Conservation (phyloP, 345 rosid genomes). For the Pistacia integerrima region DNA sequence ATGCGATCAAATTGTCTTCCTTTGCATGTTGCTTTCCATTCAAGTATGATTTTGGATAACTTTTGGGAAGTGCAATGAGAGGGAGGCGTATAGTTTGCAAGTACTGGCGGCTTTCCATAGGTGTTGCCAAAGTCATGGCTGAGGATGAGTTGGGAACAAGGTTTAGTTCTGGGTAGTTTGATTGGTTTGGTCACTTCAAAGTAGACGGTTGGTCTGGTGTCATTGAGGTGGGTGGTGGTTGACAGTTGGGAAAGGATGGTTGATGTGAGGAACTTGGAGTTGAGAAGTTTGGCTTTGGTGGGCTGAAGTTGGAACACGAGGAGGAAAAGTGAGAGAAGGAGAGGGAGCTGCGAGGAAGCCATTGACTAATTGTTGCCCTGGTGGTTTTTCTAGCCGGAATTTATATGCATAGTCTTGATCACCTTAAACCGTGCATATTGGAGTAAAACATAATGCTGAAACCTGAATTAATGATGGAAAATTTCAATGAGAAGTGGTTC, state of each 20-base stretch:
- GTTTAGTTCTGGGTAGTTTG: conserved; percentile 35
- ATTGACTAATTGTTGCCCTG: conserved; percentile 27
- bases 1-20: conserved; percentile 89
- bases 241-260: conserved; percentile 34
- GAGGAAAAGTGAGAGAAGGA: conserved; percentile 31
- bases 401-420: background rate
- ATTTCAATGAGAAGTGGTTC: background rate
- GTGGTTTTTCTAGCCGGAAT: background rate
- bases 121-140: conserved; percentile 75
- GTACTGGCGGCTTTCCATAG: conserved; percentile 65
- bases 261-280: conserved; percentile 37
- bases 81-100: conserved; percentile 69
- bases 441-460: conserved; percentile 8
- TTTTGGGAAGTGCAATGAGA: conserved; percentile 48
- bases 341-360: conserved; percentile 39
- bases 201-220: conserved; percentile 53
- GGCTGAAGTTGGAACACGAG: conserved; percentile 28
- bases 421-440: background rate
- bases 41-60: conserved; percentile 75
- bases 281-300: conserved; percentile 43
- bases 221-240: conserved; percentile 18
- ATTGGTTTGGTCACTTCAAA: conserved; percentile 83
- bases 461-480: background rate
- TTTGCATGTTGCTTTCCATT: conserved; percentile 72
- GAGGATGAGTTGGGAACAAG: conserved; percentile 60